Evolutionary conservation across 2,329 filamentous ascomycete species (phyloP).

Genomic region (Helicocarpus griseus): DNA sequence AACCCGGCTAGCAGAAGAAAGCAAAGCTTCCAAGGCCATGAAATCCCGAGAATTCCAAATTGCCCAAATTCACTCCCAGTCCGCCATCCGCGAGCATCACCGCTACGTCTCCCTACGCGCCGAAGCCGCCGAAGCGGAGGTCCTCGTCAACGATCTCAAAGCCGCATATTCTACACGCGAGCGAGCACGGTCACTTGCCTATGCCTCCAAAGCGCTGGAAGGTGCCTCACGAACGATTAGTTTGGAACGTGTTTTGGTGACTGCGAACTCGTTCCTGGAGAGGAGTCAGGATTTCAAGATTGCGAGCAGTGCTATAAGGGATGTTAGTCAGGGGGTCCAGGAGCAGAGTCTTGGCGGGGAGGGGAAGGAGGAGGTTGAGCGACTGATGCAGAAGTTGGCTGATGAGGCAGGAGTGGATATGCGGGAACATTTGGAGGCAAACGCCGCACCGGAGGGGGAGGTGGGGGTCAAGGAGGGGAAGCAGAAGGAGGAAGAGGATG

Average conservation of each 20-base stretch:
- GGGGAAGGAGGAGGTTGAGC: slow-evolving; percentile 27
- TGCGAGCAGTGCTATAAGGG: slow-evolving; percentile 31
- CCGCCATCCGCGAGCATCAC: slow-evolving; percentile 38
- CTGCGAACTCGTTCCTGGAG: slow-evolving; percentile 34
- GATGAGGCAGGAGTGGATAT: slow-evolving; percentile 36
- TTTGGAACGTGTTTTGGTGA: slow-evolving; percentile 32
- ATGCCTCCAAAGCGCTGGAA: slow-evolving; percentile 37
- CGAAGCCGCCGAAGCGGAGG: slow-evolving; percentile 38
- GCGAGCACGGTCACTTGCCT: slow-evolving; percentile 35
- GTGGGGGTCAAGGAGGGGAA: slow-evolving; percentile 19
- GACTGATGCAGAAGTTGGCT: slow-evolving; percentile 35
- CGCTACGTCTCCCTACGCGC: slow-evolving; percentile 36
- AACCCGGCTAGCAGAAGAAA: slow-evolving; percentile 38
- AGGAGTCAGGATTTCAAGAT: slow-evolving; percentile 36
- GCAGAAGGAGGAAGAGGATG: slow-evolving; percentile 32
- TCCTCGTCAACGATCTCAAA: slow-evolving; percentile 41
- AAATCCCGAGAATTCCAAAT: slow-evolving; percentile 41
- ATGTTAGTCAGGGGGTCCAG: slow-evolving; percentile 32
- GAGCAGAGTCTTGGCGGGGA: slow-evolving; percentile 33
- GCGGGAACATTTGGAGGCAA: slow-evolving; percentile 30
- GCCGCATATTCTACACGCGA: slow-evolving; percentile 39
- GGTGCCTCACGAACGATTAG: slow-evolving; percentile 37
- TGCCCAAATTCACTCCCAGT: slow-evolving; percentile 39
- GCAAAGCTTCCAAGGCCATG: slow-evolving; percentile 39
- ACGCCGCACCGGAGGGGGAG: slow-evolving; percentile 31